Conservation (phyloP, 2,329 filamentous ascomycete genomes). For the Hirsutella thompsonii region DNA sequence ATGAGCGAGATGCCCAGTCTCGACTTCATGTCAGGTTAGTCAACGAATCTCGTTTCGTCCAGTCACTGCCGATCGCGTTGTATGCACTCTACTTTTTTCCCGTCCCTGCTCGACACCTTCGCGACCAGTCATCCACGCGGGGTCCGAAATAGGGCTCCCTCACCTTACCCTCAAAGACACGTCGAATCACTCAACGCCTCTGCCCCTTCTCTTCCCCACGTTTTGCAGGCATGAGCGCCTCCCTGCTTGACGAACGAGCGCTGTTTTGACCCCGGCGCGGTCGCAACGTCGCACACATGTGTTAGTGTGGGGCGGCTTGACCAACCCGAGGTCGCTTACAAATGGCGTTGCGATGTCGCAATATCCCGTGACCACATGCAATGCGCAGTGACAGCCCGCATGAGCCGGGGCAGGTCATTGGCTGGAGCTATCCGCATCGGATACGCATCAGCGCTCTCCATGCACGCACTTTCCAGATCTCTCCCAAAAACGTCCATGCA, state of each 20-base stretch:
- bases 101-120: background rate
- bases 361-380: constrained; percentile 41
- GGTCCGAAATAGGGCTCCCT: background rate
- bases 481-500: background rate
- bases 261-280: background rate
- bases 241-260: background rate
- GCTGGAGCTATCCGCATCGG: background rate
- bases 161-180: background rate
- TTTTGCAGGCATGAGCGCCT: background rate
- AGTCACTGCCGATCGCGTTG: background rate
- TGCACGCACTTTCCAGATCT: background rate
- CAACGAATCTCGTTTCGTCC: background rate
- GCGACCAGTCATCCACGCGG: background rate
- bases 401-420: background rate
- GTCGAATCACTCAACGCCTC: background rate
- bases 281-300: background rate
- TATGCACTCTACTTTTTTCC: background rate
- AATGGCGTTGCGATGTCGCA: constrained; percentile 41
- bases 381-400: background rate
- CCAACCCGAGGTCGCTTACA: constrained; percentile 21
- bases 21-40: constrained; percentile 38
- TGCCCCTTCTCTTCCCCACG: constrained; percentile 1
- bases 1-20: constrained; percentile 33
- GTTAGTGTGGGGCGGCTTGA: constrained; percentile 8
- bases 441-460: background rate